Evolutionary conservation across 2,329 filamentous ascomycete genomes (phyloP), one percentile per base, ranked within the genome.

Genomic region (Claviceps pusilla): DNA sequence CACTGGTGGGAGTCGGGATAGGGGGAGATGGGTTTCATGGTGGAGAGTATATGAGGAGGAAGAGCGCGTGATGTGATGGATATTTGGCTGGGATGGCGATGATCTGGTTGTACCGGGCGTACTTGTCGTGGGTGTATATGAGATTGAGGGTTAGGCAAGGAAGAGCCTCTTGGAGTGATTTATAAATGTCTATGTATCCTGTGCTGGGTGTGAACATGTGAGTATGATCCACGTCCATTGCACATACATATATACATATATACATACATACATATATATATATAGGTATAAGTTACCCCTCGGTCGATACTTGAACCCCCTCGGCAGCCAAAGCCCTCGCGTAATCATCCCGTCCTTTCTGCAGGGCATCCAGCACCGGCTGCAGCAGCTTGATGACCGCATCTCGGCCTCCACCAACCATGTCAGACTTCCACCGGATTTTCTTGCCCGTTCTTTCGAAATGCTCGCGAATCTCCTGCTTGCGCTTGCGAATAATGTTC

Each of bases 331-430:
- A 72, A 12, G 84, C 87, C 61, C 76, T 81, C 59, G 80, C 74
- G 65, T 93, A 95, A 63, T 84, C 80, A n/a, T 69, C 74, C 58
- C 81, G 75, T 6, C 89, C 90, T 60, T 78, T 79, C 55, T 80
- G 76, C 57, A 96, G 69, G 12, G 89, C 84, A 60, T 78, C 75
- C 11, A 86, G 73, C 4, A 87, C 86, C 4, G 89, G 87, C 55
- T 79, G 79, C 67, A 95, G 80, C 61, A 97, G 76, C 59, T 83
- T 80, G 60, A 83, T 76, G 3, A 96, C 88, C 2, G 84, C 86
- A 58, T 82, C 81, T 58, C 77, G 78, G 0, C 93, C 93, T 4
- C 91, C 91, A 10, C 79, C 79, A 16, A 93, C 76, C 55, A 77
- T 78, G 45, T 79, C 79, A 19, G 82, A 71, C 63, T 87, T 86